Evolutionary conservation across 2,329 filamentous ascomycete species (phyloP), one percentile per base, ranked within the genome.

Genomic region (Nemania sp.): DNA sequence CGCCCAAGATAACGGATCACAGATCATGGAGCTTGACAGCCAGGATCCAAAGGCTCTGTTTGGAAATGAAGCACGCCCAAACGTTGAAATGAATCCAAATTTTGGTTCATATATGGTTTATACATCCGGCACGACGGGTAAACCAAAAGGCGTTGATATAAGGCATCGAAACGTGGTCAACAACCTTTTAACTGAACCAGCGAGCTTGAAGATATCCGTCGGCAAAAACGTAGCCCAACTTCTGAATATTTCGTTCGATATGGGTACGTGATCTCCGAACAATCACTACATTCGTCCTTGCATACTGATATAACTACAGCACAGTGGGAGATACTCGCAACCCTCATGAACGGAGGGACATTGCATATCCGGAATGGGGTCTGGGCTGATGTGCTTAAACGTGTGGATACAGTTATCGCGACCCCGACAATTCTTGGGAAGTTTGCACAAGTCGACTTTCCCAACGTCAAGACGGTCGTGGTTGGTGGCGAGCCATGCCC

Each of bases 271-370:
- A 13, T 47, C 35, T 7, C 52, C 15, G 25, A 13, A 51, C n/a
- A 62, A 47, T 52, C 47, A 39, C 49, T 50, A n/a, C 45, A 47
- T 29, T 42, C 13, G 6, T 54, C 48, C 29, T 40, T 18, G 57
- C 48, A 39, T 37, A 54, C 55, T 60, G 60, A 48, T 54, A 51
- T 17, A 6, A 35, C 18, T 48, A 49, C 57, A 85, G 84, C 81
- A 20, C 83, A 83, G 12, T 87, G 84, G 84, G 84, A 87, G 63
- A 82, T 86, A n/a, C 77, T 87, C 9, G 79, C 77, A 1, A 81
- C 79, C 53, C 72, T 86, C 21, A 83, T 83, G 72, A 86, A 86
- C 49, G 83, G 83, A 18, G 83, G 83, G 5, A 85, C 82, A 3
- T 73, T 86, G 46, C 74, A 83, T 47, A 74, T 85, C 43, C 76